A percentile compares a stretch with the other conserved stretches of the same genome.
Evolutionary conservation across 148 eudicot species (phyloP).

Genomic region (Fagopyrum homotropicum): DNA sequence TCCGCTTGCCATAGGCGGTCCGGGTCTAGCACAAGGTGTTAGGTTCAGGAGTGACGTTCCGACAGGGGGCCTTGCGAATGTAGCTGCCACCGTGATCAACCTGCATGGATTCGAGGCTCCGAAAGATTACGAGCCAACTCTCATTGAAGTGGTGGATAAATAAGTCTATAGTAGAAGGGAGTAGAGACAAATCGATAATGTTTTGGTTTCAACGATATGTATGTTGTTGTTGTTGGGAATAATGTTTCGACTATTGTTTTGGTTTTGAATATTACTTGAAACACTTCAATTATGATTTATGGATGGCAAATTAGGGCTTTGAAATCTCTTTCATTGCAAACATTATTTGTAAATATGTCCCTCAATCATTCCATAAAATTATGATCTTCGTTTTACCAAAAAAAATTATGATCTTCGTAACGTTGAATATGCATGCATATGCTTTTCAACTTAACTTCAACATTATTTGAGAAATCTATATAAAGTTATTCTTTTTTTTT

Average conservation of each 20-base stretch:
- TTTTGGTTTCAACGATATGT: not conserved
- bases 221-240: not conserved
- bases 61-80: conserved; percentile 75
- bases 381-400: too few species aligned
- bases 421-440: too few species aligned
- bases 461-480: too few species aligned
- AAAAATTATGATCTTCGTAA: too few species aligned
- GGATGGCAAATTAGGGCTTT: too few species aligned
- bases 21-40: conserved; percentile 70
- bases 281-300: too few species aligned
- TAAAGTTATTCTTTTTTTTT: too few species aligned
- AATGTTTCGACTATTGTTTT: not conserved
- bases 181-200: not conserved
- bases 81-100: conserved; percentile 88
- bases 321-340: too few species aligned
- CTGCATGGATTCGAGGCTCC: conserved; percentile 87
- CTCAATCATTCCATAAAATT: too few species aligned
- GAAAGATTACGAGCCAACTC: conserved; percentile 70
- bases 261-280: not conserved
- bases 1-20: conserved; percentile 93
- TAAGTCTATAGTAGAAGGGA: not conserved
- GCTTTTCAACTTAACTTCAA: too few species aligned
- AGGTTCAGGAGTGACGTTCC: conserved; percentile 82
- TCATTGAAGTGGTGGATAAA: conserved; percentile 55
- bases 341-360: too few species aligned